Base-by-base conservation (phyloP, 2,329 filamentous ascomycete species). In the Sarocladium oryzae region DNA sequence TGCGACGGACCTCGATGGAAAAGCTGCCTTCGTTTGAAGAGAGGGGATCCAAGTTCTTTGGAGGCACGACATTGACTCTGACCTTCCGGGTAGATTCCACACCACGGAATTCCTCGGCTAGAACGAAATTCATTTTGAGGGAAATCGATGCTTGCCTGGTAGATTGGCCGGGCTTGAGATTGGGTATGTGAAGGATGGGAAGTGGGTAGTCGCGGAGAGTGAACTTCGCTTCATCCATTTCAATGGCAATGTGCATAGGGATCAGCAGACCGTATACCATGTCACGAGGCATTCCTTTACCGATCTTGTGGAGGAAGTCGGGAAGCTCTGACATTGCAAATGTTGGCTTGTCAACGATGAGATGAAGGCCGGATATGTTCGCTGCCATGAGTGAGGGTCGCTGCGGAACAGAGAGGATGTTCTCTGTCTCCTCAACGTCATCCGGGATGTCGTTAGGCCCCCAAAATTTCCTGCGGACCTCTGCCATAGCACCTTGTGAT, bases 261-360 rank as follows among this genome's bases (percentile, higher is more conserved):
- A 99, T 75, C 16, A 99, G 77, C 18, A 99, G 75, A 9, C 89
- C 84, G 65, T 97, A 99, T 61, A 92, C 76, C 80, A 90, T 99
- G 61, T 95, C 85, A 55, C 82, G 77, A 1, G 93, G 93, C 82
- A 99, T 95, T 1, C 93, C 93, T 70, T 99, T 99, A n/a, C 93
- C 93, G 53, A 97, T 85, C 45, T 82, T 81, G 63, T 96, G 80
- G 23, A 99, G 73, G 63, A 95, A 99, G 15, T 86, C 80, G 0
- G 92, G 88, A 51, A 92, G 82, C 11, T 96, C 84, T 2, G 81
- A 76, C 53, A 95, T 73, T 0, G 90, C 86, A 63, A 99, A 99
- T 0, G 88, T 92, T 1, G 93, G 93, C 65, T 96, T 96, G 67
- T 97, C 93, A 53, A 99, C 76, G 28, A 83, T 75, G 51, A 99